Evolutionary conservation across 2,329 filamentous ascomycete genomes (phyloP).

Genomic region (Trichoderma hamatum): DNA sequence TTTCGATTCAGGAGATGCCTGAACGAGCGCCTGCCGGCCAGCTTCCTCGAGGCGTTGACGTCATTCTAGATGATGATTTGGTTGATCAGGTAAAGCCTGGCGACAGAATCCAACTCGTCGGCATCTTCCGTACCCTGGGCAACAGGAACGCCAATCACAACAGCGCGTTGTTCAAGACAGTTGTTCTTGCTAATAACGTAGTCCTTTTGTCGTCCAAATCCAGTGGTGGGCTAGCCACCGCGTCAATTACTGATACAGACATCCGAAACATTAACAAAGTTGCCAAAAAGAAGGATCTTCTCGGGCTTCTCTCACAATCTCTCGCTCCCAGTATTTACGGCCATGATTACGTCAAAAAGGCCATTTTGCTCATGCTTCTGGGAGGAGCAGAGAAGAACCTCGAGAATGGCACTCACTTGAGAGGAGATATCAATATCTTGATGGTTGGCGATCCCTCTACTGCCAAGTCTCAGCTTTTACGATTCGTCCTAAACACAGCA

Average conservation of each 20-base stretch:
- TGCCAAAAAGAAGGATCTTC: conserved; percentile 89
- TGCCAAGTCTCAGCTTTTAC: conserved; percentile 95
- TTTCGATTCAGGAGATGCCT: conserved; percentile 99
- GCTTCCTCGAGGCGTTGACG: conserved; percentile 91
- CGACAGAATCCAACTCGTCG: conserved; percentile 95
- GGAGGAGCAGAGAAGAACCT: conserved; percentile 98
- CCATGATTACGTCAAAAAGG: conserved; percentile 97
- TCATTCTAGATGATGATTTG: conserved; percentile 94
- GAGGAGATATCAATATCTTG: conserved; percentile 98
- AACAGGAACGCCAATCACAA: conserved; percentile 90
- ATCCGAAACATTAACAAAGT: conserved; percentile 99
- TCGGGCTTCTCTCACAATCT: conserved; percentile 90
- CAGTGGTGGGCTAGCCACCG: conserved; percentile 88
- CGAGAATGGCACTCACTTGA: conserved; percentile 94
- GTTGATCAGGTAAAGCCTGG: conserved; percentile 95
- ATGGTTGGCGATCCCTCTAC: conserved; percentile 99
- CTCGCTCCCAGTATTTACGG: conserved; percentile 96
- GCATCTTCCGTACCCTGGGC: conserved; percentile 89
- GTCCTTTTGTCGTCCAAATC: conserved; percentile 95
- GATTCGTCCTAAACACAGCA: conserved; percentile 96
- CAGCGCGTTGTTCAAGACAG: conserved; percentile 91
- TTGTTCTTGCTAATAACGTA: conserved; percentile 92
- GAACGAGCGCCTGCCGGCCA: conserved; percentile 94
- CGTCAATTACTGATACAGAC: conserved; percentile 91
- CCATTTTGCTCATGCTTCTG: conserved; percentile 90